Base-by-base conservation (phyloP, 352 stramenopile genomes). In the Phytophthora meadii region DNA sequence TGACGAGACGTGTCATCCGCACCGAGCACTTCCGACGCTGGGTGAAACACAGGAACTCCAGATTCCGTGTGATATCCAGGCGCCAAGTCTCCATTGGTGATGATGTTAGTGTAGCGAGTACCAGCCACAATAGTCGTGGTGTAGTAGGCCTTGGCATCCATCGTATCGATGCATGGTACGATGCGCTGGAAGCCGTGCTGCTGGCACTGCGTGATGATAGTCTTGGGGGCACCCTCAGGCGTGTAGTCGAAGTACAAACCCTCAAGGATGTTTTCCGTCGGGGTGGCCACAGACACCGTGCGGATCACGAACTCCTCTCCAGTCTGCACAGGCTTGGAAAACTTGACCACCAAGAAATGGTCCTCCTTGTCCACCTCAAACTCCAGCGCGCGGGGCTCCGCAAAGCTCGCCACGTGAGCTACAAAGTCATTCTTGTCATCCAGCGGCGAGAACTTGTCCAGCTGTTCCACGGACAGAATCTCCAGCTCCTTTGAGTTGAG, bases 201-300 rank as follows among this genome's bases (percentile, higher is more conserved):
- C 68, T 93, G 84, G 68, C 82, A 93, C 55, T 93, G 84, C 50
- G 84, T 93, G 56, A 93, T 93, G 65, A 93, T 93, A 28, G 84
- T 93, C 70, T 84, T 86, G 27, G 84, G 82, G 2, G 77, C 70
- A 5, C 78, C 82, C 55, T 84, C 70, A 4, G 84, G 84, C 40
- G 82, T 90, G 70, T 89, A 93, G 61, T 93, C 84, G 47, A 77
- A 93, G 74, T 93, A 93, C 41, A 93, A 56, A 15, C 84, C 84
- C 49, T 93, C 84, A 9, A 93, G 64, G 39, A 93, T 93, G 69
- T 90, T 93, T 42, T 89, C 84, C 0, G 82, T 93, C 2, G 82
- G 82, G 25, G 76, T 88, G 11, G 80, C 82, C 17, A 88, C 69
- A 39, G 70, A 88, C 56, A 90, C 80, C 0, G 80, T 90, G 59